phyloP scores from a whole-genome alignment of 1,139 yeast genomes.

The Tardiomyces digboiensis region DNA sequence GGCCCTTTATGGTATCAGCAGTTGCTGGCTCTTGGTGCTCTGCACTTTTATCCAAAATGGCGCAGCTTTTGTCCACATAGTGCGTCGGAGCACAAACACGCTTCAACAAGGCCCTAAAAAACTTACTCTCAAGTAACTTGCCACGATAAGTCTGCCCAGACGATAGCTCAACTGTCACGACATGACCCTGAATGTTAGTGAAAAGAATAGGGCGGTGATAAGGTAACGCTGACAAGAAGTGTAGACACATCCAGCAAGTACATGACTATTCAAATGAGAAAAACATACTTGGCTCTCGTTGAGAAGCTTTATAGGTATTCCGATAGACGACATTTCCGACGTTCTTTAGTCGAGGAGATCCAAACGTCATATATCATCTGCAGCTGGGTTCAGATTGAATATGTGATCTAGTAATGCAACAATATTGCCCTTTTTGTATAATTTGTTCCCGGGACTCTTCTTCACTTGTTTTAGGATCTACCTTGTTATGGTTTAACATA shows the following conservation, averaged over 20 bases:
- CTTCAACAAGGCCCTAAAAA: not conserved
- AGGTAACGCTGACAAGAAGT: too few species aligned
- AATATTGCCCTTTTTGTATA: too few species aligned
- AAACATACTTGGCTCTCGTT: constrained; percentile 33
- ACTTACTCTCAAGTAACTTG: constrained; percentile 57
- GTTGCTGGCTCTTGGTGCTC: too few species aligned
- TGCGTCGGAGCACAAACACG: not conserved
- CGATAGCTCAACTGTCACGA: constrained; percentile 70
- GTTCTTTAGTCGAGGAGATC: too few species aligned
- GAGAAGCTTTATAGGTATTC: constrained; percentile 78
- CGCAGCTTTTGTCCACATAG: too few species aligned
- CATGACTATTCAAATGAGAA: not conserved
- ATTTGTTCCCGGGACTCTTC: too few species aligned
- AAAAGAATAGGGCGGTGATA: not conserved
- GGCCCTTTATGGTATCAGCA: too few species aligned
- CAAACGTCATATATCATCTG: not conserved
- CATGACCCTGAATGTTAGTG: constrained; percentile 54
- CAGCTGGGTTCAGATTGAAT: too few species aligned
- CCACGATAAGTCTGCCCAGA: constrained; percentile 89
- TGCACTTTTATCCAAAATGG: not conserved
- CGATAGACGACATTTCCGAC: constrained; percentile 31
- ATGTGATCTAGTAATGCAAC: too few species aligned
- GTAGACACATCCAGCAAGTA: too few species aligned
- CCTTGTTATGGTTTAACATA: too few species aligned
- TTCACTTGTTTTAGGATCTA: too few species aligned